A percentile compares a stretch with the other conserved stretches of the same genome.
Evolutionary conservation across 139 green algal genomes (phyloP).

Genomic region (Picochlorum sp.): DNA sequence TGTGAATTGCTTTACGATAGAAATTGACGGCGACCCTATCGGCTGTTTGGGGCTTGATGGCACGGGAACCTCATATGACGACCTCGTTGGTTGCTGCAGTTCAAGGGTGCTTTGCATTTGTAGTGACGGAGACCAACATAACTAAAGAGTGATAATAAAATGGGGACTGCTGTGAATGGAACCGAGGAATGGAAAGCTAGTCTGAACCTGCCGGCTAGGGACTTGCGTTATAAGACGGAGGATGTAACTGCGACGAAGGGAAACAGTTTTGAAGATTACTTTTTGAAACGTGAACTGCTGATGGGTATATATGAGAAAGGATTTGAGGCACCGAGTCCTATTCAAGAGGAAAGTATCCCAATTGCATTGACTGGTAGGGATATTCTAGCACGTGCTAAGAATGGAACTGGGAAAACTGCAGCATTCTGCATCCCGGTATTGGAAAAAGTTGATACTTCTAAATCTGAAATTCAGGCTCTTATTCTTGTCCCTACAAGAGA

Average conservation of each 20-base stretch:
- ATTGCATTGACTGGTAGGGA: constrained; percentile 94
- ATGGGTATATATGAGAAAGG: constrained; percentile 99
- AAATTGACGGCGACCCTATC: too few species aligned
- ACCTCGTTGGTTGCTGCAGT: too few species aligned
- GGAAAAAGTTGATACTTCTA: constrained; percentile 80
- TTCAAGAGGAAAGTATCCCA: constrained; percentile 95
- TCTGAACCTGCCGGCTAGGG: constrained; percentile 71
- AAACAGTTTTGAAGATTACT: constrained; percentile 99
- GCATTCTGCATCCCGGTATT: constrained; percentile 97
- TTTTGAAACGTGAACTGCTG: constrained; percentile 91
- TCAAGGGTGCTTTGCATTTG: too few species aligned
- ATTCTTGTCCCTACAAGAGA: constrained; percentile 96
- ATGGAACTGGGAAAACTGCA: constrained; percentile 98
- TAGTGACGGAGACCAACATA: too few species aligned
- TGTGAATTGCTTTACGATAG: too few species aligned
- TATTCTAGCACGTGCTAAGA: constrained; percentile 98
- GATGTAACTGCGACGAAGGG: constrained; percentile 97
- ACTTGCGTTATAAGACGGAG: constrained; percentile 83
- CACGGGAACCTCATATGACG: too few species aligned
- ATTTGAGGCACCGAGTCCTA: constrained; percentile 88
- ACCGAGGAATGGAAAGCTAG: constrained; percentile 76
- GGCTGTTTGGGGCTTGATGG: too few species aligned
- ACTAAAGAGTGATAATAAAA: too few species aligned
- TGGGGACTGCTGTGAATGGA: not conserved
- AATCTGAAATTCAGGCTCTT: constrained; percentile 88